Evolutionary conservation across 2,329 filamentous ascomycete genomes (phyloP).

Genomic region (Xylaria polymorpha): DNA sequence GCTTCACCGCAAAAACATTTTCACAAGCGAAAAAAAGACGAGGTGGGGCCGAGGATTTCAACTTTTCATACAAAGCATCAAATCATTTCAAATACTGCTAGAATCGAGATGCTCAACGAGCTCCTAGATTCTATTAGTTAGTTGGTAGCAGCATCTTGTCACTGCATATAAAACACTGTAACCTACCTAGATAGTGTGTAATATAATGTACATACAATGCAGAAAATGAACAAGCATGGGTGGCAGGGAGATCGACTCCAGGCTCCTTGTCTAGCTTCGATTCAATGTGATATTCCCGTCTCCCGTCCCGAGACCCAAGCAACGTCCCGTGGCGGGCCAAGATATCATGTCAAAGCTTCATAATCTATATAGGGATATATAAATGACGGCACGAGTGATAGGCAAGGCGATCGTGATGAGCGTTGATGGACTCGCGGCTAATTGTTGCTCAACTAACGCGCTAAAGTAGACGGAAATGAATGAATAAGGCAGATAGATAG

Average conservation of each 20-base stretch:
- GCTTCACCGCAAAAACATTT: constrained; percentile 37
- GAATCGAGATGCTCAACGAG: constrained; percentile 6
- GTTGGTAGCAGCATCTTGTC: constrained; percentile 6
- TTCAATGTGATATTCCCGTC: constrained; percentile 45
- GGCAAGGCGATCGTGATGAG: constrained; percentile 32
- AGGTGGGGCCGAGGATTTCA: constrained; percentile 24
- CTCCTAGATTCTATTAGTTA: constrained; percentile 12
- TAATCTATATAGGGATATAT: constrained; percentile 19
- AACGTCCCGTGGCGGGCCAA: constrained; percentile 29
- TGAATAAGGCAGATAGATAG: constrained; percentile 14
- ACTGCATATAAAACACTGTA: background rate
- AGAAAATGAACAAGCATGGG: constrained; percentile 26
- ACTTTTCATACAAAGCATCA: constrained; percentile 17
- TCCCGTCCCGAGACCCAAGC: constrained; percentile 47
- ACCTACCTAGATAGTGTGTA: background rate
- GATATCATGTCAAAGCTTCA: constrained; percentile 38
- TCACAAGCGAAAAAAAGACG: constrained; percentile 14
- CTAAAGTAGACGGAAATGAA: background rate
- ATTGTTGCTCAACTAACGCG: constrained; percentile 12
- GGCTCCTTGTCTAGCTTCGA: constrained; percentile 43
- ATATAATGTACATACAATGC: background rate
- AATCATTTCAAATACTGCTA: constrained; percentile 28
- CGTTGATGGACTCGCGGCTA: constrained; percentile 23
- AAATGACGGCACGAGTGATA: constrained; percentile 42
- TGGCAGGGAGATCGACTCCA: constrained; percentile 35